These are phyloP conservation scores for Coemansia brasiliensis DNA, from an alignment of 192 early-diverging fungal species.

Conservation along the genomic window DNA sequence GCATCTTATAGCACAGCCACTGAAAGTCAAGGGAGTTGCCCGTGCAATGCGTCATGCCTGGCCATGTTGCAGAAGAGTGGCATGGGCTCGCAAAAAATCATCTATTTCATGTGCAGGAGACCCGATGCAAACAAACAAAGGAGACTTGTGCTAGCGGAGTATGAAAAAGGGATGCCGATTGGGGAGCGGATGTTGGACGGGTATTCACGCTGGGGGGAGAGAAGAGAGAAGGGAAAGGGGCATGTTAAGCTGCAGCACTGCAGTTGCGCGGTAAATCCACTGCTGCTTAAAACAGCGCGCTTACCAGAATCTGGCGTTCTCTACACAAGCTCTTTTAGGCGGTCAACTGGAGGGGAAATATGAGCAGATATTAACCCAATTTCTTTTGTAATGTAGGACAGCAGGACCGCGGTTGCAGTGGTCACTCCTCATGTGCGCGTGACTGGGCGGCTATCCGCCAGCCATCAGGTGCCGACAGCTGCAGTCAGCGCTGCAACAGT, in stretches of 20 bases:
- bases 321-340: too few relatives aligned
- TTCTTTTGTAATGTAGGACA: too few relatives aligned
- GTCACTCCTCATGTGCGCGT: slow-evolving; percentile 41
- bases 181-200: background rate
- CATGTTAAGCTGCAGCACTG: too few relatives aligned
- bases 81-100: background rate
- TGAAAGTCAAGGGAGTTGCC: background rate
- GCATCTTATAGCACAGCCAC: background rate
- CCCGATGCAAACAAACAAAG: background rate
- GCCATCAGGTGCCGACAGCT: background rate
- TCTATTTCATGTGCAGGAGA: slow-evolving; percentile 5
- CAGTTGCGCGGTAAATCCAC: too few relatives aligned
- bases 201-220: background rate
- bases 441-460: slow-evolving; percentile 12
- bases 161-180: slow-evolving; percentile 5
- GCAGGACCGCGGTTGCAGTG: slow-evolving; percentile 6
- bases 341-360: too few relatives aligned
- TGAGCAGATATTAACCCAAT: too few relatives aligned
- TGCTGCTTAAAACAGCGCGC: too few relatives aligned
- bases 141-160: slow-evolving; percentile 12
- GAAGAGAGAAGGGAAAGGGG: too few relatives aligned
- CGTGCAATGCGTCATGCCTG: background rate
- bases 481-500: slow-evolving; percentile 4
- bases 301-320: too few relatives aligned
- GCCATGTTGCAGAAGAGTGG: slow-evolving; percentile 8